Percentiles rank a stretch among this genome's conserved stretches.
phyloP scores from a whole-genome alignment of 805 yeast species.

The Candida tibetensis region DNA sequence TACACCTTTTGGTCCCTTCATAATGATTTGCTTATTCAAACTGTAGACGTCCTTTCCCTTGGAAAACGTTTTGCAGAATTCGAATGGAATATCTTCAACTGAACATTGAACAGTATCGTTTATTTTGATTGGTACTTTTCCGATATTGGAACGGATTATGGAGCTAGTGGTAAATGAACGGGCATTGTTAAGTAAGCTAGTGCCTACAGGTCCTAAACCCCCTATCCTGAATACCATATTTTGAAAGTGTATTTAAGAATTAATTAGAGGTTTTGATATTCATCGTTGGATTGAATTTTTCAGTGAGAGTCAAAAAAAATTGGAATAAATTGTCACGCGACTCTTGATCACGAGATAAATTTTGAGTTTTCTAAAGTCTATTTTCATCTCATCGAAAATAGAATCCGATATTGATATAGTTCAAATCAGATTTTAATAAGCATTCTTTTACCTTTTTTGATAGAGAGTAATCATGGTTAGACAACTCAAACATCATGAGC shows the following conservation, averaged over 20 bases:
- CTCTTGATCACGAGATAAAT: neutral
- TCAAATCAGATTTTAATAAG: too few relatives aligned
- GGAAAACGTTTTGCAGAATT: slow-evolving; percentile 56
- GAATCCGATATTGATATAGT: too few relatives aligned
- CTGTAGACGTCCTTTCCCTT: slow-evolving; percentile 61
- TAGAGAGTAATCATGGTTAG: slow-evolving; percentile 73
- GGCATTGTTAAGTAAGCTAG: slow-evolving; percentile 1
- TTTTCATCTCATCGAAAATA: neutral
- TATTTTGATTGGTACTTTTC: slow-evolving; percentile 71
- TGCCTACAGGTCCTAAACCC: neutral
- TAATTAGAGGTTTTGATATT: too few relatives aligned
- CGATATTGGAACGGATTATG: slow-evolving; percentile 58
- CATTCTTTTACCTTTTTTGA: too few relatives aligned
- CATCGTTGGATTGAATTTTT: neutral
- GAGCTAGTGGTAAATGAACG: slow-evolving; percentile 16
- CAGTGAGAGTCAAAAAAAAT: neutral
- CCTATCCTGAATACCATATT: neutral
- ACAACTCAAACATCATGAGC: slow-evolving; percentile 90
- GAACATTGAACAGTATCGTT: slow-evolving; percentile 57
- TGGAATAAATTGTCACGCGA: neutral
- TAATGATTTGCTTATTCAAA: slow-evolving; percentile 56
- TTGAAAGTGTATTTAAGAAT: too few relatives aligned
- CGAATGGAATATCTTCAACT: slow-evolving; percentile 47
- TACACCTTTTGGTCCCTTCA: slow-evolving; percentile 77
- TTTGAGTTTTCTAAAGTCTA: slow-evolving; percentile 3